Percentiles rank a stretch among this genome's conserved stretches.
These are phyloP conservation scores for Pharnaceum exiguum DNA, from an alignment of 148 eudicot genomes.

Conservation along the genomic window DNA sequence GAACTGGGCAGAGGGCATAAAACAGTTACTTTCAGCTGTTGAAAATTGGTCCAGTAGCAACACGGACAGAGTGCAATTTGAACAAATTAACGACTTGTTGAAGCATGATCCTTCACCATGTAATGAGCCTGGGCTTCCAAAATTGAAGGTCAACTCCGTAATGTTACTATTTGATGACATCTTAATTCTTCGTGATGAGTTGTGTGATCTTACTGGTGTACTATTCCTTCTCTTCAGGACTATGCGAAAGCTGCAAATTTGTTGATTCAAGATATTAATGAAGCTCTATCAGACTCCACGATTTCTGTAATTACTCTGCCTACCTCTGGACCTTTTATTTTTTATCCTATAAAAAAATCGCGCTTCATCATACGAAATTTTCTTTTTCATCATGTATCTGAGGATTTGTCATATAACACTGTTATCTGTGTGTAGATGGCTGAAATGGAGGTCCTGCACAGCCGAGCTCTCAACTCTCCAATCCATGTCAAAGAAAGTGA, in stretches of 20 bases:
- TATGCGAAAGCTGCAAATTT: conserved; percentile 51
- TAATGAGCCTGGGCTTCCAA: conserved; percentile 53
- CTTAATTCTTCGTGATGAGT: not conserved
- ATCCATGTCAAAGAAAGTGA: conserved; percentile 59
- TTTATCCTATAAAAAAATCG: not conserved
- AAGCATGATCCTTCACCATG: conserved; percentile 50
- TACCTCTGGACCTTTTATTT: conserved; percentile 1
- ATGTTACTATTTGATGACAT: not conserved
- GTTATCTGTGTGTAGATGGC: conserved; percentile 40
- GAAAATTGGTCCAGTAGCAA: conserved; percentile 44
- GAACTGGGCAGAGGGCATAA: conserved; percentile 76
- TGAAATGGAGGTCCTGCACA: conserved; percentile 50
- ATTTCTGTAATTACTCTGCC: conserved; percentile 38
- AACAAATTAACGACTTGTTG: conserved; percentile 46
- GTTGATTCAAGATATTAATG: conserved; percentile 53
- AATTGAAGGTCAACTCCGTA: conserved; percentile 55
- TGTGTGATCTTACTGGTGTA: not conserved
- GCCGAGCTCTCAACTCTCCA: conserved; percentile 41
- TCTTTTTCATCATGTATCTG: not conserved
- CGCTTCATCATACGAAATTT: not conserved
- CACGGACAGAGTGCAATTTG: conserved; percentile 49
- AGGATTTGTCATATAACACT: not conserved
- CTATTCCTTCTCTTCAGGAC: conserved; percentile 35
- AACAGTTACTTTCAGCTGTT: conserved; percentile 42
- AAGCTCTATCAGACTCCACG: conserved; percentile 38